Percentiles rank a stretch among this genome's conserved stretches.
phyloP scores from a whole-genome alignment of 2,329 filamentous ascomycete genomes.

The Aspergillus pseudoglaucus region DNA sequence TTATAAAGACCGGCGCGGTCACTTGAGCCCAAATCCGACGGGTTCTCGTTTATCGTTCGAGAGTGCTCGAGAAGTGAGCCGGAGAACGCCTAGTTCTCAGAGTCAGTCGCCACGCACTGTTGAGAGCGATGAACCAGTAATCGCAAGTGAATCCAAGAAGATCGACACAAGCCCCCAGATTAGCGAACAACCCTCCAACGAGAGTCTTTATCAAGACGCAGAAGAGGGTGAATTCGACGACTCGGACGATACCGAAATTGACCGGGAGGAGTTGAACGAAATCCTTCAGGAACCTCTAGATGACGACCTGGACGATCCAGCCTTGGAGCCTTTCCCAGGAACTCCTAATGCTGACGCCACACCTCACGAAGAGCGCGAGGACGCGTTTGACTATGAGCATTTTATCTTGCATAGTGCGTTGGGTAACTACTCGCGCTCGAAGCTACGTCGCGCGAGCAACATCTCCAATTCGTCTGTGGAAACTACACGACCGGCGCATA shows the following conservation, averaged over 20 bases:
- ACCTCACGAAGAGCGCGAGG: constrained; percentile 86
- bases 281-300: constrained; percentile 45
- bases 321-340: constrained; percentile 28
- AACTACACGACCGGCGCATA: constrained; percentile 38
- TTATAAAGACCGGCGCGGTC: constrained; percentile 22
- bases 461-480: constrained; percentile 45
- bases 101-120: background rate
- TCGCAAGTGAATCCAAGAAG: constrained; percentile 2
- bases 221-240: constrained; percentile 34
- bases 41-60: constrained; percentile 30
- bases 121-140: background rate
- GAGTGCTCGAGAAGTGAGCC: constrained; percentile 13
- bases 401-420: constrained; percentile 92
- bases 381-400: constrained; percentile 94
- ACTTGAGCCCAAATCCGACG: constrained; percentile 26
- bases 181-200: constrained; percentile 23
- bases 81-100: background rate
- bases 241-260: constrained; percentile 46
- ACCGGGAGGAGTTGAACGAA: constrained; percentile 54
- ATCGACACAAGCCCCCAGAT: background rate
- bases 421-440: constrained; percentile 50
- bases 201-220: constrained; percentile 39
- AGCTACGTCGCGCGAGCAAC: constrained; percentile 26
- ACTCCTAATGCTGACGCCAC: constrained; percentile 48
- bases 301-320: constrained; percentile 30